Evolutionary conservation across 352 stramenopile species (phyloP).

Genomic region (Peronospora tabacina): DNA sequence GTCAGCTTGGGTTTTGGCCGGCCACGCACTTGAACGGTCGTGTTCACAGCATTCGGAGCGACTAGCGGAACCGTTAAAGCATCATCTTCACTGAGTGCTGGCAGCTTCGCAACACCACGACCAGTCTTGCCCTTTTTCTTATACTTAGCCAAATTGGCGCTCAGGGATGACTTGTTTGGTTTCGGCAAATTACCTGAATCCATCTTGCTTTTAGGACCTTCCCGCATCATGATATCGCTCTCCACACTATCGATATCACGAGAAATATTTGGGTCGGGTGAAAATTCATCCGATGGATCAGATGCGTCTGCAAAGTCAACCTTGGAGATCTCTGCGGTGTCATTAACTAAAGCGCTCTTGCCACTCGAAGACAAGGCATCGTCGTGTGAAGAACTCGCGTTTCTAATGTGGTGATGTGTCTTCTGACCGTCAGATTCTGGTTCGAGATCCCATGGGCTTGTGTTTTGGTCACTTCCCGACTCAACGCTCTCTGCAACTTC

Average conservation of each 20-base stretch:
- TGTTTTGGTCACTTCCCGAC: conserved; percentile 10
- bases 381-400: conserved; percentile 5
- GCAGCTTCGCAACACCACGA: conserved; percentile 53
- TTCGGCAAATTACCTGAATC: conserved; percentile 25
- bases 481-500: conserved; percentile 17
- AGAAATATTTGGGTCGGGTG: conserved; percentile 40
- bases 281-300: conserved; percentile 33
- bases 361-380: conserved; percentile 5
- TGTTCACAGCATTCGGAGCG: conserved; percentile 78
- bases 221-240: conserved; percentile 44
- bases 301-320: conserved; percentile 27
- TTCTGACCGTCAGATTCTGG: conserved; percentile 20
- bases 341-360: conserved; percentile 5
- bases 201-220: conserved; percentile 28
- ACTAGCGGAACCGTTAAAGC: conserved; percentile 70
- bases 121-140: conserved; percentile 67
- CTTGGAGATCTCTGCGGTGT: conserved; percentile 12
- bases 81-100: conserved; percentile 46
- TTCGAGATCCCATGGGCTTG: conserved; percentile 29
- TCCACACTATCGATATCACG: conserved; percentile 50
- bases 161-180: conserved; percentile 33
- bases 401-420: conserved; percentile 1
- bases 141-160: conserved; percentile 68
- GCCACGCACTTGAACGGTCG: conserved; percentile 73
- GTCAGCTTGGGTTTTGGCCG: conserved; percentile 66